Evolutionary conservation across 2,329 filamentous ascomycete genomes (phyloP), one percentile per base, ranked within the genome.

Genomic region (Zopfia rhizophila): DNA sequence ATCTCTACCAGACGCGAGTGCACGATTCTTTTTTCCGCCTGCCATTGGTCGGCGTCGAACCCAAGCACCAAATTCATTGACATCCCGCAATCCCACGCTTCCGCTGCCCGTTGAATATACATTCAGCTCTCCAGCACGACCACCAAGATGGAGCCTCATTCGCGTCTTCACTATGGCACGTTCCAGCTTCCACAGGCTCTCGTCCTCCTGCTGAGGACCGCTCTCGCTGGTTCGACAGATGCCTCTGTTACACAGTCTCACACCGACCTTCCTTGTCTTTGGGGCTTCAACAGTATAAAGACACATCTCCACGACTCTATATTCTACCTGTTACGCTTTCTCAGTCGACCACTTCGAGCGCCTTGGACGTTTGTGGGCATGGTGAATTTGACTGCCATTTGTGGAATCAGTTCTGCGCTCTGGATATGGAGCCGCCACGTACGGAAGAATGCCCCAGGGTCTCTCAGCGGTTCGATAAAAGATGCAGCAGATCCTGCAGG

Each of bases 171-270:
- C 28, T 54, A 60, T 65, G 65, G 63, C 61, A 65, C 65, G 63
- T 65, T 65, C 51, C 60, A 51, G 45, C 58, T 70, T 63, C 66
- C 67, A 67, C 65, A 69, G 63, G 61, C 66, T 59, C 58, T 70
- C 53, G 43, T 69, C 54, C 50, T 61, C 52, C 53, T 69, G 56
- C 56, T 70, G 42, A 63, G 48, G 48, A 50, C 56, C 30, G 51
- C 51, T 51, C 48, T 67, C 44, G 61, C 61, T 51, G 52, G 53
- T 30, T 47, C 64, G 31, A 43, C 55, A 53, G 55, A 54, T 46
- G 41, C 58, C 53, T 48, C 48, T 48, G 57, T 59, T 39, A 46
- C 59, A 58, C 58, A 55, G 45, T 39, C 58, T 58, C 45, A 60
- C 56, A 50, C 61, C 51, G 60, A 61, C 53, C 48, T 54, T 54